These are phyloP conservation scores for Conticribra weissflogii DNA, from an alignment of 108 stramenopile species.

Conservation along the genomic window DNA sequence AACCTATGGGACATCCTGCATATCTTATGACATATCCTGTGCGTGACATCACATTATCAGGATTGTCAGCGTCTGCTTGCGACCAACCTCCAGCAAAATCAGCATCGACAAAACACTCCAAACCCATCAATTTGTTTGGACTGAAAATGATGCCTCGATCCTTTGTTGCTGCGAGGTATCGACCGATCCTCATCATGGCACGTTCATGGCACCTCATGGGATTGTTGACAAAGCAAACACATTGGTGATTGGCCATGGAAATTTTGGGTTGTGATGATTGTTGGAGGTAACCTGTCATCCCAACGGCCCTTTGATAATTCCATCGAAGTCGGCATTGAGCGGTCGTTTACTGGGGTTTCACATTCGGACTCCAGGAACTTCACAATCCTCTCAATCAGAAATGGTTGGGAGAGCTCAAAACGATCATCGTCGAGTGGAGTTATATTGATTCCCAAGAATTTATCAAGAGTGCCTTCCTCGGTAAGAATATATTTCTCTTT, in stretches of 20 bases:
- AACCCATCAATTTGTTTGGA: constrained; percentile 11
- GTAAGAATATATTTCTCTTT: constrained; percentile 14
- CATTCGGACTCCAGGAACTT: constrained; percentile 2
- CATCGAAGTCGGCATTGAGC: constrained; percentile 3
- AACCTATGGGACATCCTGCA: too few relatives aligned
- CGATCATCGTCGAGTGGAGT: not conserved
- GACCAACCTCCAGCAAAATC: too few relatives aligned
- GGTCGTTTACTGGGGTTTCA: not conserved
- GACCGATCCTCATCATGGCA: constrained; percentile 46
- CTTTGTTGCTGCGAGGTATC: constrained; percentile 48
- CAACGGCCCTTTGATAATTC: constrained; percentile 40
- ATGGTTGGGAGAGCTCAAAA: not conserved
- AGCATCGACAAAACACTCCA: too few relatives aligned
- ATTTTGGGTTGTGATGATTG: constrained; percentile 37
- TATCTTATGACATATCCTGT: constrained; percentile 60
- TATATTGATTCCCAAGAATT: constrained; percentile 9
- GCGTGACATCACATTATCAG: constrained; percentile 28
- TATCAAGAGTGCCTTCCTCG: not conserved
- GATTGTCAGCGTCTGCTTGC: not conserved
- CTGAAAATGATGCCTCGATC: constrained; percentile 22
- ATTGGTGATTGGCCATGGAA: constrained; percentile 37
- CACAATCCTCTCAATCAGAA: constrained; percentile 1
- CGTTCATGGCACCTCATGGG: too few relatives aligned
- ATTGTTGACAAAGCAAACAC: constrained; percentile 42
- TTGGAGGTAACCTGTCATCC: constrained; percentile 40